These are phyloP conservation scores for Phaeosphaeria sp. DNA, from an alignment of 2,329 filamentous ascomycete species.

Conservation along the genomic window DNA sequence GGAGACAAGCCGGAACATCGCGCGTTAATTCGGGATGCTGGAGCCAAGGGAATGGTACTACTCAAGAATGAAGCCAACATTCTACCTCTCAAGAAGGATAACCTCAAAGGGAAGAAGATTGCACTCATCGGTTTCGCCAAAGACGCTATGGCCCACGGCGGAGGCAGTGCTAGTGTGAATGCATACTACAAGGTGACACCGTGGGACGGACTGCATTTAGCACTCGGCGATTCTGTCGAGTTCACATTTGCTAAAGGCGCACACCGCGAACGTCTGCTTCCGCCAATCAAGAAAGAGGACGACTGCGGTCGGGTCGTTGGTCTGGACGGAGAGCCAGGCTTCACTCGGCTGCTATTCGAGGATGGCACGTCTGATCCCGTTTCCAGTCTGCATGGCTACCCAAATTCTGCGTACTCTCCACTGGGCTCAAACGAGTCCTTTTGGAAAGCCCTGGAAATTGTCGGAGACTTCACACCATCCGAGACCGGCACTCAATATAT, in stretches of 20 bases:
- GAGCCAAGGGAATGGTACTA: constrained; percentile 8
- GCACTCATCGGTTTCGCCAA: constrained; percentile 60
- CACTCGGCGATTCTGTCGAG: constrained; percentile 43
- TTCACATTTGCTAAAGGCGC: constrained; percentile 27
- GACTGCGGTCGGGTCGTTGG: constrained; percentile 5
- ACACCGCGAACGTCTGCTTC: constrained; percentile 30
- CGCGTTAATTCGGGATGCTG: constrained; percentile 1
- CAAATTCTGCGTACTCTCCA: background rate
- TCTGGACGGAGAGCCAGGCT: background rate
- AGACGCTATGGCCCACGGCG: constrained; percentile 1
- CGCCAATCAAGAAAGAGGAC: constrained; percentile 54
- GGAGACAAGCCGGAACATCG: constrained; percentile 49
- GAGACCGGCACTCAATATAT: background rate
- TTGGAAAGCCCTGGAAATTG: background rate
- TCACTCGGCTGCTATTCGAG: background rate
- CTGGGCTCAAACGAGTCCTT: background rate
- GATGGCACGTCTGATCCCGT: background rate
- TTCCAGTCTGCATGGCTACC: background rate
- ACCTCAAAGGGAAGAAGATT: constrained; percentile 43
- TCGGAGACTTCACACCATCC: background rate
- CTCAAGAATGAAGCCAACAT: constrained; percentile 15
- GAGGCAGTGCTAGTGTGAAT: constrained; percentile 3
- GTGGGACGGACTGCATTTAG: constrained; percentile 14
- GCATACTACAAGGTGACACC: constrained; percentile 5
- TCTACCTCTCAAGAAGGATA: constrained; percentile 3